Conservation (phyloP, 2,329 filamentous ascomycete species). For the Lecanicillium sp. region DNA sequence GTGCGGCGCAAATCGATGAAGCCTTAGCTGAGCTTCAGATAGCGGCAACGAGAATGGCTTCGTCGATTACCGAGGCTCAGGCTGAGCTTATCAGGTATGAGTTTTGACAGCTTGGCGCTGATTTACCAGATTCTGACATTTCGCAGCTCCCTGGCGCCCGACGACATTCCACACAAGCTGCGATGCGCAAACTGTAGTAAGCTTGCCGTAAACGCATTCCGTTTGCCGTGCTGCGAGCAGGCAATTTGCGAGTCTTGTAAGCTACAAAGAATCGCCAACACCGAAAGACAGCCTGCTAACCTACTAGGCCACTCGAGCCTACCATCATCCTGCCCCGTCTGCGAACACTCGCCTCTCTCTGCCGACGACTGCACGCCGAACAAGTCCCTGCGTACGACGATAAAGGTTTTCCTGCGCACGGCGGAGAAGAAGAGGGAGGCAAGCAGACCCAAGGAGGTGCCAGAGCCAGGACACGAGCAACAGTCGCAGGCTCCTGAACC, state of each 20-base stretch:
- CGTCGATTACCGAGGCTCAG: slow-evolving; percentile 43
- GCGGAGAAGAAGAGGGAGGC: slow-evolving; percentile 84
- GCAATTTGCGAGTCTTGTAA: slow-evolving; percentile 86
- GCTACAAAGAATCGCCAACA: slow-evolving; percentile 24
- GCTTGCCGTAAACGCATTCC: slow-evolving; percentile 83
- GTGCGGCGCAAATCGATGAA: background rate
- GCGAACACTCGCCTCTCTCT: slow-evolving; percentile 84
- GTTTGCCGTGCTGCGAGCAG: slow-evolving; percentile 91
- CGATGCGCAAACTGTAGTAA: slow-evolving; percentile 92
- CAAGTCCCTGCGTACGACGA: slow-evolving; percentile 85
- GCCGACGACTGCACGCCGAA: slow-evolving; percentile 81
- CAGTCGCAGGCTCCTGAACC: slow-evolving; percentile 33
- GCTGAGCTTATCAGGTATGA: slow-evolving; percentile 53
- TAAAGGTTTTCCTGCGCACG: slow-evolving; percentile 84
- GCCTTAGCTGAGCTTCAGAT: background rate
- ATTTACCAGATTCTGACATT: slow-evolving; percentile 6
- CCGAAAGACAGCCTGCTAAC: slow-evolving; percentile 12
- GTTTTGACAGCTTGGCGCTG: background rate
- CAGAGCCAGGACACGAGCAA: no score
- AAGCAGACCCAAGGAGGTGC: slow-evolving; percentile 45
- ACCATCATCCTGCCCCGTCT: slow-evolving; percentile 79
- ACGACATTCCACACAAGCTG: slow-evolving; percentile 92
- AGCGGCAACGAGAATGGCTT: slow-evolving; percentile 27
- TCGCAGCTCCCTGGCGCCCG: slow-evolving; percentile 66
- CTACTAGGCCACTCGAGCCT: slow-evolving; percentile 65